Evolutionary conservation across 75 land plant genomes (phyloP).

Genomic region (Cryptomeria japonica): DNA sequence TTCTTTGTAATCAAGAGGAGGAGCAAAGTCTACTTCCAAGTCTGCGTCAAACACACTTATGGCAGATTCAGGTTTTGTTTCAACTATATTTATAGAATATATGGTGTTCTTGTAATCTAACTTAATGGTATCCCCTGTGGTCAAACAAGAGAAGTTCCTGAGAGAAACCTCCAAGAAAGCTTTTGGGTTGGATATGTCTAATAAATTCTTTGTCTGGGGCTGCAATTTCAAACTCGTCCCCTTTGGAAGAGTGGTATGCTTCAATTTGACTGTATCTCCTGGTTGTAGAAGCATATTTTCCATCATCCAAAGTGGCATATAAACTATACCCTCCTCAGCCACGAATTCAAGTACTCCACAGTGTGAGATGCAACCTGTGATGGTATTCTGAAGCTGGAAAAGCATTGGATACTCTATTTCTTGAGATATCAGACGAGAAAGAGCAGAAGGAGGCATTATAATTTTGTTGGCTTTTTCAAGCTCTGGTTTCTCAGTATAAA

Average conservation of each 20-base stretch:
- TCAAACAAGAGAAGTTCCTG: no score
- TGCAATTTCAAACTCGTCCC: no score
- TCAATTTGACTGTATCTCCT: conserved; percentile 23
- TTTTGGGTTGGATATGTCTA: no score
- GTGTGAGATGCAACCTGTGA: neutral
- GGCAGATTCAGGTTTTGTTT: conserved; percentile 47
- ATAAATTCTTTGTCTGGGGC: no score
- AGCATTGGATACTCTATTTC: neutral
- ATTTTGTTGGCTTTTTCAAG: conserved; percentile 10
- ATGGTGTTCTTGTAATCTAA: no score
- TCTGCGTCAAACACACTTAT: conserved; percentile 56
- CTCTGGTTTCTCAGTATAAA: neutral
- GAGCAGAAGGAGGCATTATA: conserved; percentile 7
- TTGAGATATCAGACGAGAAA: neutral
- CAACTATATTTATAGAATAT: conserved; percentile 41
- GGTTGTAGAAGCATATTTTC: conserved; percentile 19
- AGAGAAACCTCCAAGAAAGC: no score
- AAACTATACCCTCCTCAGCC: no score
- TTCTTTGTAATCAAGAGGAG: conserved; percentile 18
- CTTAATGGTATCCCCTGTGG: no score
- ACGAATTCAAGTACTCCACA: neutral
- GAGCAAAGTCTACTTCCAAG: conserved; percentile 67
- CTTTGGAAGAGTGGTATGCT: conserved; percentile 17
- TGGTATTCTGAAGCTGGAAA: neutral
- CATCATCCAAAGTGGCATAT: conserved; percentile 16